Conservation (phyloP, 2,329 filamentous ascomycete species). For the Beauveria scarabaeidicola region DNA sequence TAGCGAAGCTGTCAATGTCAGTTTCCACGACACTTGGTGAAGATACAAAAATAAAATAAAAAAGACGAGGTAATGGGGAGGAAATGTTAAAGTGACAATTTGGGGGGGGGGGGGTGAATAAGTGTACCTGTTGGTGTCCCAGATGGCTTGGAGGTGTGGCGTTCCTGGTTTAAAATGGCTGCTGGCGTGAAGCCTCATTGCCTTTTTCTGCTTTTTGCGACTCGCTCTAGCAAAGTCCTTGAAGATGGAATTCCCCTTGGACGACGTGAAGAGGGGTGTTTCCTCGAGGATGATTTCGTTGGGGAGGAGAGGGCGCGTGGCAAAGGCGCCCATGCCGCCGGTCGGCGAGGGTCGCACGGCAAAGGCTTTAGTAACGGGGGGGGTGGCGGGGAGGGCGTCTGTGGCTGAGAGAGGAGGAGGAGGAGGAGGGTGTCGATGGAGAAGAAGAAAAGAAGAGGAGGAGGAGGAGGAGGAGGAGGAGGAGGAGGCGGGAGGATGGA, state of each 20-base stretch:
- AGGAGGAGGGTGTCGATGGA: too few relatives aligned
- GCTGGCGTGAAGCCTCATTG: constrained; percentile 30
- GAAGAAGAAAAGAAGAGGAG: too few relatives aligned
- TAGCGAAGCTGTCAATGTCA: constrained; percentile 21
- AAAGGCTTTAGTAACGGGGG: constrained; percentile 23
- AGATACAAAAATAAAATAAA: too few relatives aligned
- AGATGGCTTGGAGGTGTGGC: constrained; percentile 28
- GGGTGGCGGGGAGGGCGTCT: not conserved
- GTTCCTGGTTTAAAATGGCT: constrained; percentile 20
- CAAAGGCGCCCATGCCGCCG: constrained; percentile 41
- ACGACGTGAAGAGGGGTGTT: constrained; percentile 29
- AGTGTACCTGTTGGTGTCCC: constrained; percentile 42
- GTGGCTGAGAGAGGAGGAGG: too few relatives aligned
- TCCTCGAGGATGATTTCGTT: constrained; percentile 38
- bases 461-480: too few relatives aligned
- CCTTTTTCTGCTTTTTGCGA: constrained; percentile 22
- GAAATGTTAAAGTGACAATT: too few relatives aligned
- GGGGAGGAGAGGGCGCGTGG: constrained; percentile 26
- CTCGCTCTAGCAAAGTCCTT: constrained; percentile 31
- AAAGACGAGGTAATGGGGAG: not conserved
- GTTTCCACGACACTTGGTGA: too few relatives aligned
- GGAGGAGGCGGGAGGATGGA: too few relatives aligned
- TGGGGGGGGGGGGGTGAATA: too few relatives aligned
- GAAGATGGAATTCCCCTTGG: constrained; percentile 10
- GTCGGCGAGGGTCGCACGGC: constrained; percentile 31